Evolutionary conservation across 345 rosid genomes (phyloP), one percentile per base, ranked within the genome.

Genomic region (Clausena lansium): DNA sequence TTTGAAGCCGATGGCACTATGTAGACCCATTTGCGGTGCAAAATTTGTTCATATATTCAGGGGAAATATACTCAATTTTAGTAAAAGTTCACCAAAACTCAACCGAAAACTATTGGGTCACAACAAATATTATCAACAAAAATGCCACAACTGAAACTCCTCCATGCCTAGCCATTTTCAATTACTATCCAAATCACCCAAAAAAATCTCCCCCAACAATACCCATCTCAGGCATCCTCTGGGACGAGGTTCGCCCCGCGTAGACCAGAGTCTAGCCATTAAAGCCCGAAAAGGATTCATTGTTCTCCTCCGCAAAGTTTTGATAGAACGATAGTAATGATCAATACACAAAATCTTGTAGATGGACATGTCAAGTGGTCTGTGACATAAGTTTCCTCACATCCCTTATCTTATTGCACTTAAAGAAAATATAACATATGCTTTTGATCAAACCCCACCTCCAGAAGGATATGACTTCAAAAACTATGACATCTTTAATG

Each of bases 1-100:
- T 92, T 92, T 7, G 94, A 91, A 80, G 85, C 93, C 1, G 97
- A 92, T 55, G 95, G 41, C 92, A 92, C 79, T 85, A 87, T 52
- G 91, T 94, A 0, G 84, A 90, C 65, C 93, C 97, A 55, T 90
- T 94, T 76, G 84, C 79, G 20, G 92, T 87, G 9, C 82, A 84
- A 17, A 94, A 91, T 76, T 74, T 94, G 39, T 94, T 85, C 81
- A 85, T 94, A 66, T 90, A 92, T 83, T 91, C 91, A 0, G 98
- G 95, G 2, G 97, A 94, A 81, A 92, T 95, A 0, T 94, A 88
- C 67, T 92, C 93, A 1, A 90, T 92, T 35, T 75, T 91, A 1
- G 64, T 94, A 41, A 88, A 77, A 81, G 82, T 91, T 50, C 85
- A 91, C 75, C 89, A 81, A 74, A 84, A 89, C 77, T 85, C 92